A percentile compares a stretch with the other conserved stretches of the same genome.
phyloP scores from a whole-genome alignment of 1,139 yeast species.

The Arxiozyma heterogenica region DNA sequence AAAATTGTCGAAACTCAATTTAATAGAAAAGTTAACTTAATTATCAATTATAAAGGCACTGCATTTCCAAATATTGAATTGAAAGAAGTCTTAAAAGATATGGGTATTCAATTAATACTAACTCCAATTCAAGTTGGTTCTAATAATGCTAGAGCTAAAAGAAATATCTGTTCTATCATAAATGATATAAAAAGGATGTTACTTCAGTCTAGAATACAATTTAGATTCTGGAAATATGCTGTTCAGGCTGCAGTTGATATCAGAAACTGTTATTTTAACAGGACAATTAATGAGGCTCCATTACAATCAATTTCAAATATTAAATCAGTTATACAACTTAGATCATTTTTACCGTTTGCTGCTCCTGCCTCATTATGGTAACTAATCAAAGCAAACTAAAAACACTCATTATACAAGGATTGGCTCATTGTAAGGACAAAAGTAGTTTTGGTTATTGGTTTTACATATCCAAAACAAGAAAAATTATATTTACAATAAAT shows the following conservation, averaged over 20 bases:
- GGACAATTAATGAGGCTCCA: background rate
- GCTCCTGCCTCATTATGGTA: background rate
- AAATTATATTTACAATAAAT: constrained; percentile 2
- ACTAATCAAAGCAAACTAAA: background rate
- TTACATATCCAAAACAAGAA: constrained; percentile 1
- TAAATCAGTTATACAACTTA: background rate
- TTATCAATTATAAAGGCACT: constrained; percentile 2
- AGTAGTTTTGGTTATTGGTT: constrained; percentile 4
- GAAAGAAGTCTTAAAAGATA: background rate
- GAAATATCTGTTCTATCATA: constrained; percentile 2
- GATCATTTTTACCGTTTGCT: constrained; percentile 3
- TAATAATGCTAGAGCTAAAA: constrained; percentile 5
- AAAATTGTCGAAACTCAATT: constrained; percentile 2
- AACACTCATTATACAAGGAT: background rate
- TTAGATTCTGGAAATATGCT: constrained; percentile 6
- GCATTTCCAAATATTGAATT: constrained; percentile 3
- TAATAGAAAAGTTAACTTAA: constrained; percentile 1
- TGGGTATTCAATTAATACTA: background rate
- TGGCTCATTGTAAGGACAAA: background rate
- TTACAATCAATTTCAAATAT: background rate
- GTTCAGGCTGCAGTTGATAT: constrained; percentile 2
- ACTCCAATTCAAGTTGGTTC: constrained; percentile 5
- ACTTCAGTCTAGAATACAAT: background rate
- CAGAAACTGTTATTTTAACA: constrained; percentile 2
- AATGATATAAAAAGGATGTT: constrained; percentile 3